Base-by-base conservation (phyloP, 2,329 filamentous ascomycete genomes). In the Nemania sp. region DNA sequence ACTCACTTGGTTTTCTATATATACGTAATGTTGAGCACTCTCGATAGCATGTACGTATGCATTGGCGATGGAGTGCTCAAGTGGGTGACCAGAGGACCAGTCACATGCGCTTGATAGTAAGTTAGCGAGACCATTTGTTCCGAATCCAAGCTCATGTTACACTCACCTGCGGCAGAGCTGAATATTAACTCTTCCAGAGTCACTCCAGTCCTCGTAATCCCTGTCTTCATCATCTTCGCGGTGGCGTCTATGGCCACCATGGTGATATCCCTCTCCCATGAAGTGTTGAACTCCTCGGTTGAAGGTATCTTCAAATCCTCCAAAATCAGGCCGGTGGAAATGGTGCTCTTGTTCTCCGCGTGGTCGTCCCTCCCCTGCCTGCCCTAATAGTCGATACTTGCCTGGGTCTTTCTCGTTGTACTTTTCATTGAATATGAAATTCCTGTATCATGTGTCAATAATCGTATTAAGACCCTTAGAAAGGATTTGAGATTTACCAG, bases 401-500 rank as follows among this genome's bases (percentile, higher is more conserved):
- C 83, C 83, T 0, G 83, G 80, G 55, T 85, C 81, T 60, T 84
- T 84, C 52, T 78, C 77, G 60, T 80, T 76, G 77, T 98, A 98
- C 79, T 98, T 98, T 59, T 92, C 89, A 64, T 89, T 86, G 72
- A 89, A 97, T 71, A 98, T 94, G 77, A 93, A 97, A 81, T 97
- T 97, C 86, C 85, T 87, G 22, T 0, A 22, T n/a, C n/a, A 1
- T 0, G 57, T 78, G 60, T 78, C 62, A 53, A 32, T 45, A 1
- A 35, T 26, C 38, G 32, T 8, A 26, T 10, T 45, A 24, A 29
- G 10, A 1, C 6, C n/a, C 10, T 8, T 1, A 24, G 11, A 15
- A 18, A 20, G n/a, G 5, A 32, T n/a, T 18, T 8, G 3, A 7
- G 11, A 66, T 80, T 38, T 69, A 87, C 93, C 94, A 98, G 73